These are phyloP conservation scores for Gossypium thurberi DNA, from an alignment of 345 rosid genomes.

Conservation along the genomic window DNA sequence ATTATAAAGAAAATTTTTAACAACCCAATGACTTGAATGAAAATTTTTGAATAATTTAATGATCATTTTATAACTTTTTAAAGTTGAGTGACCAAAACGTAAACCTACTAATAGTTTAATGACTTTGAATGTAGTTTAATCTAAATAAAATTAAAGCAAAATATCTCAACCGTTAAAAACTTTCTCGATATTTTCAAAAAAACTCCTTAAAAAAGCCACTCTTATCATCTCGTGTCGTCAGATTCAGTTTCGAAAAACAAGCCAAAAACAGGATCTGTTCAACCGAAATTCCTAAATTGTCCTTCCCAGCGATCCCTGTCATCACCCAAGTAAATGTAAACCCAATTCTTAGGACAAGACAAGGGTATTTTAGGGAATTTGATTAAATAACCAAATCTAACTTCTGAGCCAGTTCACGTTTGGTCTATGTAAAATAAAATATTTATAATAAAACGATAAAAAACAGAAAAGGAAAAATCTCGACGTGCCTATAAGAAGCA, in stretches of 20 bases:
- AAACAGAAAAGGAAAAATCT: no score
- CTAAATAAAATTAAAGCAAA: not conserved
- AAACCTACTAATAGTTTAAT: no score
- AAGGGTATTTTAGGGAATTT: constrained; percentile 16
- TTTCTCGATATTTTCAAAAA: constrained; percentile 23
- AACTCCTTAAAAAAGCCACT: constrained; percentile 16
- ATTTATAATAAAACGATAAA: no score
- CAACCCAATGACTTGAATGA: no score
- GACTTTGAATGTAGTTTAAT: no score
- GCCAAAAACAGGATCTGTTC: constrained; percentile 29
- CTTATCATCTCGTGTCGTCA: constrained; percentile 33
- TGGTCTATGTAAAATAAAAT: constrained; percentile 27
- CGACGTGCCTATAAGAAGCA: not conserved
- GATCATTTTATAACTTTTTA: no score
- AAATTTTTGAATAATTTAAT: no score
- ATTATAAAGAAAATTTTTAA: no score
- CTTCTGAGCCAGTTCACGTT: constrained; percentile 21
- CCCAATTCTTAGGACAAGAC: not conserved
- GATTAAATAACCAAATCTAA: constrained; percentile 7
- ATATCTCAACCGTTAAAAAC: constrained; percentile 31
- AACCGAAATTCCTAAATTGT: not conserved
- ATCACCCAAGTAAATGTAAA: not conserved
- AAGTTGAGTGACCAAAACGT: no score
- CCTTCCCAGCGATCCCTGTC: not conserved
- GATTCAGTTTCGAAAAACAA: constrained; percentile 44